Conservation (phyloP, 192 early-diverging fungal genomes). For the Backusella psychrophila region DNA sequence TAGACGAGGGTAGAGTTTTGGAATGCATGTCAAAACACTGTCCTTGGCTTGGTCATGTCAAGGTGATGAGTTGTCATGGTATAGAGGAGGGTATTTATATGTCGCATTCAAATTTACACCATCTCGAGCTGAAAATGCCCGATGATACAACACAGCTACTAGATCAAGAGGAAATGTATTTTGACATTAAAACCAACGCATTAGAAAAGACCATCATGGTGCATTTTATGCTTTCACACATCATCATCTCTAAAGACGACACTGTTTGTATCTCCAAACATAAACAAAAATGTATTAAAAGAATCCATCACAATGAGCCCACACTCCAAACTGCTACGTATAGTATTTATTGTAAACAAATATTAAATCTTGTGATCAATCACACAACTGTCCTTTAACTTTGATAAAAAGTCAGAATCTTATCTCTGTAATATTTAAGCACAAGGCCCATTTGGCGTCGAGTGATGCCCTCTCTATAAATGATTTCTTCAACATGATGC, state of each 20-base stretch:
- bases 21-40: not conserved
- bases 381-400: constrained; percentile 11
- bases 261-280: not conserved
- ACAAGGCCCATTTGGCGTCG: constrained; percentile 28
- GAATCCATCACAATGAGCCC: not conserved
- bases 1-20: not conserved
- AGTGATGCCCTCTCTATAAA: constrained; percentile 59
- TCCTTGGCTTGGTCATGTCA: not conserved
- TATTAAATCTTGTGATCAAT: not conserved
- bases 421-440: constrained; percentile 34
- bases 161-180: not conserved
- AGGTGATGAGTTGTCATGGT: not conserved
- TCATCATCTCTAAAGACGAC: not conserved
- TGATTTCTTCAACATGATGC: constrained; percentile 78
- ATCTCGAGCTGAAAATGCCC: not conserved
- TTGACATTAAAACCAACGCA: not conserved
- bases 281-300: not conserved
- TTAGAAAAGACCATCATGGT: not conserved
- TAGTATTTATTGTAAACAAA: not conserved
- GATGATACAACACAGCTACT: not conserved
- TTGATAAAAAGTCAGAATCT: constrained; percentile 31
- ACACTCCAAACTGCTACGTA: not conserved
- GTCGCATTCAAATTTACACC: not conserved
- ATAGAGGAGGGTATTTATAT: not conserved
- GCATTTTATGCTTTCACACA: not conserved